These are phyloP conservation scores for Lophiostoma macrostomum DNA, from an alignment of 495 filamentous ascomycete genomes.

Conservation along the genomic window DNA sequence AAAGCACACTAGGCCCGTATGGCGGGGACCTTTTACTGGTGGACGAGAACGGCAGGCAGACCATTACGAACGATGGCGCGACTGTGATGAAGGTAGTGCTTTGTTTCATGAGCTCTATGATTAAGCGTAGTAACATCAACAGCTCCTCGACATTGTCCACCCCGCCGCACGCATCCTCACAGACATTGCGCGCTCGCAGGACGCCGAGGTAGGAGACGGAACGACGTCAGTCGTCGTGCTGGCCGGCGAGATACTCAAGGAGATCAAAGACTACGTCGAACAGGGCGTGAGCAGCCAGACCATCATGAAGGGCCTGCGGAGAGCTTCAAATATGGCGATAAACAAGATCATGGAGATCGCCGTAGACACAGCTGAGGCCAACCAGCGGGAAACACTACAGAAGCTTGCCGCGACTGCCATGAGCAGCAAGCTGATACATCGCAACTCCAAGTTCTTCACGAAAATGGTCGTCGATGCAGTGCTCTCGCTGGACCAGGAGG, in stretches of 20 bases:
- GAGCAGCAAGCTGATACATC: constrained; percentile 98
- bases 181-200: constrained; percentile 97
- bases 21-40: constrained; percentile 95
- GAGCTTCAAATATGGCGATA: constrained; percentile 85
- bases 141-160: constrained; percentile 98
- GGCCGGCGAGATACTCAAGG: constrained; percentile 94
- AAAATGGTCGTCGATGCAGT: constrained; percentile 99
- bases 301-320: constrained; percentile 93
- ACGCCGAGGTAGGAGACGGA: constrained; percentile 97
- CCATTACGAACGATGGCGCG: constrained; percentile 98
- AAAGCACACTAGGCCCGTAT: constrained; percentile 94
- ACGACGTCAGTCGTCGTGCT: constrained; percentile 96
- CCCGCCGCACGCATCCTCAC: constrained; percentile 96
- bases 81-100: constrained; percentile 92
- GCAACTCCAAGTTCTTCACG: constrained; percentile 94
- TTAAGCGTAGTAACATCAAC: constrained; percentile 6
- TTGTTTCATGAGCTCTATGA: neutral
- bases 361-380: constrained; percentile 77
- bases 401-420: constrained; percentile 96
- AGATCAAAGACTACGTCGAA: constrained; percentile 91
- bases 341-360: constrained; percentile 99
- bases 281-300: constrained; percentile 95
- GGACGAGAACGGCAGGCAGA: constrained; percentile 90
- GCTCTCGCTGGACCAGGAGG: constrained; percentile 92
- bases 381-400: constrained; percentile 82